Evolutionary conservation across 345 rosid species (phyloP), one percentile per base, ranked within the genome.

Genomic region (Camelina sativa): DNA sequence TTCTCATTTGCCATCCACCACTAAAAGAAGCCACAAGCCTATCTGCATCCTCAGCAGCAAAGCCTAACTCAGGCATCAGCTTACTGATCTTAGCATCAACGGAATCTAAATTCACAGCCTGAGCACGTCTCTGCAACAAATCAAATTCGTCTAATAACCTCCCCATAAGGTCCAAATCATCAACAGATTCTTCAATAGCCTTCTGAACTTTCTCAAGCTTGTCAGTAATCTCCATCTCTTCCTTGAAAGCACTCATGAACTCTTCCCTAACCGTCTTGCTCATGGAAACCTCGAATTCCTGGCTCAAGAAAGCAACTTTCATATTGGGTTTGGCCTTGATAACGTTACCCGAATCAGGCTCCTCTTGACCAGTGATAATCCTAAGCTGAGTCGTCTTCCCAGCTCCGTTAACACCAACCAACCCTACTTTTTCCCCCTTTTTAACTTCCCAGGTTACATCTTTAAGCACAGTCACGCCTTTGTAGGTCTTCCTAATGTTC

Each of bases 1-100:
- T 94, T 82, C 98, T 89, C 98, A 94, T 94, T 81, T 94, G 97
- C 98, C 98, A 94, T 8, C 98, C 98, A 65, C 98, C 80, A 56
- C 98, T 94, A 72, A 91, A 94, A 0, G 95, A 88, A 6, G 97
- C 98, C 9, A 94, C 98, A 78, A 94, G 84, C 83, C 98, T 87
- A 82, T 91, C 97, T 0, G 88, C 85, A 79, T 94, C 98, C 82
- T 94, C 97, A 0, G 81, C 73, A 1, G 85, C 62, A 77, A 94
- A 94, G 30, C 96, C 98, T 4, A 94, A 84, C 75, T 91, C 96
- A 0, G 97, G 98, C 98, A 94, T 91, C 83, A 94, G 35, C 82
- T 88, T 94, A 77, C 93, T 94, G 8, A 94, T 81, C 81, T 89
- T 91, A 13, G 95, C 86, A 82, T 94, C 98, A 25, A 94, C 82